These are phyloP conservation scores for Podaxis rugospora DNA, from an alignment of 768 basidiomycete species.

Conservation along the genomic window DNA sequence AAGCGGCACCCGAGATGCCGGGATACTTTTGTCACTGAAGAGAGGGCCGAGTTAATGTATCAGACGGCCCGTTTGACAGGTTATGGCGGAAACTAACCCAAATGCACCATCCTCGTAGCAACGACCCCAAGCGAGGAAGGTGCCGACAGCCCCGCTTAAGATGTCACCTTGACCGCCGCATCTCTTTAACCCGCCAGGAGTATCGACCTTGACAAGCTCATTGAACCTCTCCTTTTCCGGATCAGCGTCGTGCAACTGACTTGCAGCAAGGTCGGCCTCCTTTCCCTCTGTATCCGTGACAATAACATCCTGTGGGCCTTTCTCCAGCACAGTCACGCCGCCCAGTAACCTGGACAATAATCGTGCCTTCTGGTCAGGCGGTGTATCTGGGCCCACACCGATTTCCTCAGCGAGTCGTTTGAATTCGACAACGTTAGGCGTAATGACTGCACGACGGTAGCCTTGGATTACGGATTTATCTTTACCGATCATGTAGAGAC, in stretches of 20 bases:
- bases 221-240: constrained; percentile 47
- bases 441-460: constrained; percentile 83
- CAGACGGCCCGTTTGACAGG: not conserved
- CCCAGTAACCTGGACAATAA: constrained; percentile 72
- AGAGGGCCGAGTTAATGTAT: not conserved
- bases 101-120: constrained; percentile 86
- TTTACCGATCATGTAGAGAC: constrained; percentile 76
- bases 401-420: constrained; percentile 73
- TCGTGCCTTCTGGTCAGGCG: constrained; percentile 54
- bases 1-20: constrained; percentile 68
- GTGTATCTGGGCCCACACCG: constrained; percentile 54
- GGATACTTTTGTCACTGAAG: constrained; percentile 46
- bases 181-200: constrained; percentile 80
- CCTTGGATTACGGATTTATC: constrained; percentile 74
- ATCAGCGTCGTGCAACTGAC: constrained; percentile 38
- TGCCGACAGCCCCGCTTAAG: constrained; percentile 80
- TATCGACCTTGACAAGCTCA: constrained; percentile 63
- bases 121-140: constrained; percentile 92
- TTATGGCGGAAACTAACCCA: constrained; percentile 43
- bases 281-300: constrained; percentile 68
- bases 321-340: constrained; percentile 87
- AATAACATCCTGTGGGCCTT: constrained; percentile 80
- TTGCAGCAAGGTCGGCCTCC: constrained; percentile 39
- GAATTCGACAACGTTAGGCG: constrained; percentile 95
- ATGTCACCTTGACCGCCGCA: constrained; percentile 98